Conservation (phyloP, 139 green algal genomes). For the Astrephomene gubernaculifera region DNA sequence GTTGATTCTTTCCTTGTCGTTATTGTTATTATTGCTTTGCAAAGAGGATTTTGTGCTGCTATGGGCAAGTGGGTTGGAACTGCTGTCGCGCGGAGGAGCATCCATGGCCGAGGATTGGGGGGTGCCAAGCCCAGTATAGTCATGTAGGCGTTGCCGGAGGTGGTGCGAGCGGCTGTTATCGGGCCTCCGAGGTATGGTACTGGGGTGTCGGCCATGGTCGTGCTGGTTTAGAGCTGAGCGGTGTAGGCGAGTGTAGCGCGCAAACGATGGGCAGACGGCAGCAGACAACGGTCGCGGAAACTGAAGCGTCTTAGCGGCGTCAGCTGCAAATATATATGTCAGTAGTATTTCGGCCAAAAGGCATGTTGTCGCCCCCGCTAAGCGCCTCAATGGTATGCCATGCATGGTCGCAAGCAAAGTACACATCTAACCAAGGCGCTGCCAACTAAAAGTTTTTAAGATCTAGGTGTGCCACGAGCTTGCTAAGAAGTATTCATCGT, state of each 20-base stretch:
- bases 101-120: too few relatives aligned
- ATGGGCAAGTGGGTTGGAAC: neutral
- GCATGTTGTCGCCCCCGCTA: neutral
- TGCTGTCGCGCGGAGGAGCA: too few relatives aligned
- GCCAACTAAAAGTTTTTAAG: too few relatives aligned
- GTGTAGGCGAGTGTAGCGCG: conserved; percentile 7
- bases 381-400: neutral
- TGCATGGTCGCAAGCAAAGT: too few relatives aligned
- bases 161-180: neutral
- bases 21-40: too few relatives aligned
- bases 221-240: neutral
- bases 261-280: neutral
- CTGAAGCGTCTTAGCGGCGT: neutral
- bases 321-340: neutral
- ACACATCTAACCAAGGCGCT: too few relatives aligned
- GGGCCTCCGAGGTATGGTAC: neutral
- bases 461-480: too few relatives aligned
- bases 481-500: too few relatives aligned
- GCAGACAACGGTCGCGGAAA: neutral
- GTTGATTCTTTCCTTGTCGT: too few relatives aligned
- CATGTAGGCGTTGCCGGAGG: neutral
- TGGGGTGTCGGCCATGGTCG: neutral
- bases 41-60: too few relatives aligned
- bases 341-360: neutral
- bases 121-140: neutral